Evolutionary conservation across 306 rosid species (phyloP).

Genomic region (Ammopiptanthus mongolicus): DNA sequence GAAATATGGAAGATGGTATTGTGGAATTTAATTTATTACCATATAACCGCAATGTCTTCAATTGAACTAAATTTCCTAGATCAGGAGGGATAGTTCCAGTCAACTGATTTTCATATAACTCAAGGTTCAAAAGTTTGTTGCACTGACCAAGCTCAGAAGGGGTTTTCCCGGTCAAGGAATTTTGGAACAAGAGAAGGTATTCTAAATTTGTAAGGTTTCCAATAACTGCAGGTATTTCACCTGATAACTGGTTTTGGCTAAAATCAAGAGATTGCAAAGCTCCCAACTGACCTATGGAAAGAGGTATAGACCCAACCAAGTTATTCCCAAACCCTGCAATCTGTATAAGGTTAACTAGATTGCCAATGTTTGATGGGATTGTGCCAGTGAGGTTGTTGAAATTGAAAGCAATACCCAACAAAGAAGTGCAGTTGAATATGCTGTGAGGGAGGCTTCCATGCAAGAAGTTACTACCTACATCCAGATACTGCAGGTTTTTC

Average conservation of each 20-base stretch:
- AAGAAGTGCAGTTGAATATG: constrained; percentile 57
- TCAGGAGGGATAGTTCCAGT: constrained; percentile 62
- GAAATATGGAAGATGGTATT: constrained; percentile 58
- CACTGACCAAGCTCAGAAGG: constrained; percentile 59
- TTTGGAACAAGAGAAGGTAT: constrained; percentile 33
- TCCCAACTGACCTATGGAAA: constrained; percentile 50
- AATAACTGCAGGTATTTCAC: constrained; percentile 52
- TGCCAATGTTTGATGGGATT: constrained; percentile 62
- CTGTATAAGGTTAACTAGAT: constrained; percentile 35
- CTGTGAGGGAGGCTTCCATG: constrained; percentile 71
- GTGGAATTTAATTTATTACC: constrained; percentile 54
- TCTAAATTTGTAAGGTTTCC: constrained; percentile 56
- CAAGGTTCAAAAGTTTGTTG: constrained; percentile 44
- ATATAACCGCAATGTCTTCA: constrained; percentile 44
- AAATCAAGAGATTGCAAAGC: constrained; percentile 53
- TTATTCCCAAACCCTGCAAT: constrained; percentile 41
- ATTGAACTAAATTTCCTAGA: constrained; percentile 53
- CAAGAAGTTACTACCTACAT: constrained; percentile 44
- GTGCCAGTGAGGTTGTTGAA: constrained; percentile 57
- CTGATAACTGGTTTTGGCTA: constrained; percentile 61
- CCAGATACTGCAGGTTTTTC: constrained; percentile 36
- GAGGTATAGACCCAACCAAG: constrained; percentile 61
- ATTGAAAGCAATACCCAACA: constrained; percentile 41
- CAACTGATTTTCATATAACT: constrained; percentile 45
- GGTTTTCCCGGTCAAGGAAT: constrained; percentile 56